Conservation (phyloP, 2,329 filamentous ascomycete species). For the Stagonosporopsis cucurbitacearum region DNA sequence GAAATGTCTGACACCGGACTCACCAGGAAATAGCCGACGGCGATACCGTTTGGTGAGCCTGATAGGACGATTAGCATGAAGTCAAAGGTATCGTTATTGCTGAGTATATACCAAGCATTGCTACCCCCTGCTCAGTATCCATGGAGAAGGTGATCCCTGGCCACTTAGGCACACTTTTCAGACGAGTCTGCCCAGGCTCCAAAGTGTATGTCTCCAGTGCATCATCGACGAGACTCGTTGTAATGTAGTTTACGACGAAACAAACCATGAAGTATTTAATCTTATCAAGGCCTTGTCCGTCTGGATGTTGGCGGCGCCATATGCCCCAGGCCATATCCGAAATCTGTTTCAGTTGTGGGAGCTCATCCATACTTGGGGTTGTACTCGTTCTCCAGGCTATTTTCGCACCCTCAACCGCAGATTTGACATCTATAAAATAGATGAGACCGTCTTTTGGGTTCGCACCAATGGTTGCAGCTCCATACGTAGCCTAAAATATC, state of each 20-base stretch:
- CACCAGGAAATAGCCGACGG: constrained; percentile 8
- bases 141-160: background rate
- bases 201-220: background rate
- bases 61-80: background rate
- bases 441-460: background rate
- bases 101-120: background rate
- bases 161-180: background rate
- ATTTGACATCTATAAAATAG: background rate
- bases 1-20: background rate
- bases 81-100: background rate
- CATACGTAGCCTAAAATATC: background rate
- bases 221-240: background rate
- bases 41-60: constrained; percentile 18
- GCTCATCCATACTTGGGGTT: background rate
- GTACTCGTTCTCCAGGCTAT: background rate
- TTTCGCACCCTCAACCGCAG: background rate
- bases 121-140: background rate
- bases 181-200: background rate
- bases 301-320: background rate
- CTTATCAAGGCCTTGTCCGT: background rate
- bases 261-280: background rate
- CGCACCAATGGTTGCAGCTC: background rate
- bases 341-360: background rate
- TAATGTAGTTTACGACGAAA: background rate
- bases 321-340: constrained; percentile 1